Evolutionary conservation across 768 basidiomycete genomes (phyloP).

Genomic region (Tulasnella sp.): DNA sequence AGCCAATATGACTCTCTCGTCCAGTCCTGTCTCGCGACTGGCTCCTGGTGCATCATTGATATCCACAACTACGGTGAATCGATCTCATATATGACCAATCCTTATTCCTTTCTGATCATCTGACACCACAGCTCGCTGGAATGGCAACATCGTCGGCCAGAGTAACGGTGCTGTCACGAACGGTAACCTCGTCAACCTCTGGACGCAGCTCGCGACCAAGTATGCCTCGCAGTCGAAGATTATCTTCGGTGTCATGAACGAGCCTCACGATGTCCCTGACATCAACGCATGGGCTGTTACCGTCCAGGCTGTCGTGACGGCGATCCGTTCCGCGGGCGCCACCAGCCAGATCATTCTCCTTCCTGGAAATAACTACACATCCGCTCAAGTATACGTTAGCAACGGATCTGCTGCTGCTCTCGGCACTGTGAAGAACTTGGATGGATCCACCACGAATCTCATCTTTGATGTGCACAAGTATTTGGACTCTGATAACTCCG

Average conservation of each 20-base stretch:
- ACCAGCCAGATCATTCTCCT: conserved; percentile 33
- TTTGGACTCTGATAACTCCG: conserved; percentile 36
- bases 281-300: conserved; percentile 28
- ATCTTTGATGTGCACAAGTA: conserved; percentile 38
- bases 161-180: background rate
- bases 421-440: conserved; percentile 34
- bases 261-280: conserved; percentile 36
- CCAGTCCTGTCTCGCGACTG: background rate
- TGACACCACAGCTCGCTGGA: background rate
- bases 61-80: conserved; percentile 7
- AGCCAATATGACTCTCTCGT: conserved; percentile 1
- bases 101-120: no score
- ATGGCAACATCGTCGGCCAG: conserved; percentile 6
- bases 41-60: conserved; percentile 2
- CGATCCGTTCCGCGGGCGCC: conserved; percentile 34
- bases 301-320: conserved; percentile 33
- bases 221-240: background rate
- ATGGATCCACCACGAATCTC: conserved; percentile 29
- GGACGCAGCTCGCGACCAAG: background rate
- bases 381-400: conserved; percentile 30
- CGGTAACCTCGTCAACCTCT: conserved; percentile 1
- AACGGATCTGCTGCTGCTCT: conserved; percentile 32
- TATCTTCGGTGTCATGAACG: conserved; percentile 35
- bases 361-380: conserved; percentile 34
- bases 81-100: no score